phyloP scores from a whole-genome alignment of 2,329 filamentous ascomycete species.

The Pseudogymnoascus sp. region DNA sequence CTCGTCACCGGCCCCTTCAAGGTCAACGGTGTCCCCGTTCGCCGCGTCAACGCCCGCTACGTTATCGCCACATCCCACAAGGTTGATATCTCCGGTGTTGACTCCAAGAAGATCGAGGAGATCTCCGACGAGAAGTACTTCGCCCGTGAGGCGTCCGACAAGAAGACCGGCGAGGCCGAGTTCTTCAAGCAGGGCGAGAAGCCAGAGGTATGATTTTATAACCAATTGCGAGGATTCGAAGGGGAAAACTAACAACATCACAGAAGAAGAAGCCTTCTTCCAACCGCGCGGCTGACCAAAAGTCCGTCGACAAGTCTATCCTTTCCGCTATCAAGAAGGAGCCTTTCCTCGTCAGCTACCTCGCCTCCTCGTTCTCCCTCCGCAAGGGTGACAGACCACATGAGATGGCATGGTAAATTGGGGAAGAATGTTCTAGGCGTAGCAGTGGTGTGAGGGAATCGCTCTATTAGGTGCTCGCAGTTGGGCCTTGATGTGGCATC shows the following conservation, averaged over 20 bases:
- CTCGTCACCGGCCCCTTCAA: conserved; percentile 99
- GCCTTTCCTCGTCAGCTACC: conserved; percentile 86
- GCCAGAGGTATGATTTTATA: conserved; percentile 66
- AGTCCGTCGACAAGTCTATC: conserved; percentile 94
- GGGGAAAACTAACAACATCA: conserved; percentile 25
- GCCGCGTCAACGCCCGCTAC: conserved; percentile 88
- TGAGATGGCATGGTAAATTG: conserved; percentile 95
- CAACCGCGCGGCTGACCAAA: conserved; percentile 93
- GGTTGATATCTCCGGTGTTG: conserved; percentile 77
- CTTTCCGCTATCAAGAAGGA: conserved; percentile 98
- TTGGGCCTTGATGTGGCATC: conserved; percentile 10
- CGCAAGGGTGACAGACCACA: conserved; percentile 99
- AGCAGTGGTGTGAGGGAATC: conserved; percentile 16
- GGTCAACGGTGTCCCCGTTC: conserved; percentile 97
- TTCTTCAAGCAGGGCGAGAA: conserved; percentile 99
- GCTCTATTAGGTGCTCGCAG: conserved; percentile 9
- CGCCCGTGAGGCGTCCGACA: conserved; percentile 85
- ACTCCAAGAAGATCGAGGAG: conserved; percentile 83
- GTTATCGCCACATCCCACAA: conserved; percentile 85
- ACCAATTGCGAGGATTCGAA: conserved; percentile 1
- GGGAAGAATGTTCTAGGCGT: conserved; percentile 24
- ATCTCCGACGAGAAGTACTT: conserved; percentile 77
- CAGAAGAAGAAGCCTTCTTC: conserved; percentile 96
- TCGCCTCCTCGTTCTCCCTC: conserved; percentile 93
- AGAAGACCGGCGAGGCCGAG: conserved; percentile 95